A percentile compares a stretch with the other conserved stretches of the same genome.
phyloP scores from a whole-genome alignment of 108 stramenopile species.

The Nannochloropsis granulata region DNA sequence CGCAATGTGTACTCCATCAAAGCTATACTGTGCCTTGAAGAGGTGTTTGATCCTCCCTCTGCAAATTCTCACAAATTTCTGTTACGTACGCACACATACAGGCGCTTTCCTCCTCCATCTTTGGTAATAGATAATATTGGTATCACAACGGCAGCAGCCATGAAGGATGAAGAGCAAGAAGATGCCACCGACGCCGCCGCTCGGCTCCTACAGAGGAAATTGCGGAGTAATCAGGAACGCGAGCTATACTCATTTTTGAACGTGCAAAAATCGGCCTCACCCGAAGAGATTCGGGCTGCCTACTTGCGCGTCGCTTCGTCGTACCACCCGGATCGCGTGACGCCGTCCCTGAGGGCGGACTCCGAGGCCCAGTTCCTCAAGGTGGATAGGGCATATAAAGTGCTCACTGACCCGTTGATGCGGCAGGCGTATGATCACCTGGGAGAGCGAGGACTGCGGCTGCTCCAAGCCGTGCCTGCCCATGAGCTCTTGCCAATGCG shows the following conservation, averaged over 20 bases:
- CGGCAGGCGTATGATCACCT: background rate
- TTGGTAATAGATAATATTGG: no score
- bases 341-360: background rate
- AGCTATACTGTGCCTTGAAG: no score
- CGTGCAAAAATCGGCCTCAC: background rate
- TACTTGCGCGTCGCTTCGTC: background rate
- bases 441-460: background rate
- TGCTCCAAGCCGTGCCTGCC: background rate
- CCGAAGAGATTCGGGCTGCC: background rate
- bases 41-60: no score
- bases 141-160: background rate
- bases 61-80: no score
- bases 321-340: background rate
- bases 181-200: background rate
- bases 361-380: background rate
- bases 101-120: no score
- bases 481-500: background rate
- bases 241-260: background rate
- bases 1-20: no score
- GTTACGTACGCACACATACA: no score
- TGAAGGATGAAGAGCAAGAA: background rate
- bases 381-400: background rate
- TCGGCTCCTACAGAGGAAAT: background rate
- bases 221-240: background rate
- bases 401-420: background rate